Base-by-base conservation (phyloP, 768 basidiomycete species). In the Mrakia hoshinonis region DNA sequence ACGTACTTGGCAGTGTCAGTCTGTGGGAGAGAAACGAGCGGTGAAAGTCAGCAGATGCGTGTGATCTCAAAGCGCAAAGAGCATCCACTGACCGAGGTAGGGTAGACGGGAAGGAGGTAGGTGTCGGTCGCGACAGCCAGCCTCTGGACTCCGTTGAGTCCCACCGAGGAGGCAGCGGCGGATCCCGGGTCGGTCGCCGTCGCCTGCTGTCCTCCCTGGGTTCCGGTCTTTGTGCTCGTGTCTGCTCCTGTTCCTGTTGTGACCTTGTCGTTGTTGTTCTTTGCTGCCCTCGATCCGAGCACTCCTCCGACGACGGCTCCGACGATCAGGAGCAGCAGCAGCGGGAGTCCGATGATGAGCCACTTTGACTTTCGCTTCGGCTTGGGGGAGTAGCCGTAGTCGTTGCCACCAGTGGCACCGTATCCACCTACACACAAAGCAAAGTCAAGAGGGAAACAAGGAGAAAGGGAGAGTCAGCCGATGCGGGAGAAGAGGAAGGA, bases 71-170 rank as follows among this genome's bases (percentile, higher is more conserved):
- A 31, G 26, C n/a, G 55, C 18, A 26, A 47, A n/a, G 43, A 11
- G 7, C 31, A 43, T 2, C 2, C 15, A 85, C 91, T 82, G 73
- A 94, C 93, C 6, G 90, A 90, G 24, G 90, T 87, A 7, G 92
- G 91, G 78, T 94, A 95, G 34, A 93, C 77, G 0, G 94, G 94
- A 68, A 91, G 83, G 82, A 88, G 84, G 78, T 86, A 95, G 62
- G 85, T 83, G 77, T 93, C 84, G 22, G 93, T 96, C 31, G 31
- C 66, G 39, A 47, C 43, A 36, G 72, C 72, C 61, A 68, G 15
- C 24, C 72, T 47, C 6, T 86, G 86, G 1, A 88, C 88, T 29
- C 79, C 76, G 34, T 78, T 78, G 15, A 38, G 43, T 2, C 58
- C 67, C n/a, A 58, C 49, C 26, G 58, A 61, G 3, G 54, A 43